Evolutionary conservation across 176 grass and related monocot species (phyloP), one percentile per base, ranked within the genome.

Genomic region (Avena sativa): DNA sequence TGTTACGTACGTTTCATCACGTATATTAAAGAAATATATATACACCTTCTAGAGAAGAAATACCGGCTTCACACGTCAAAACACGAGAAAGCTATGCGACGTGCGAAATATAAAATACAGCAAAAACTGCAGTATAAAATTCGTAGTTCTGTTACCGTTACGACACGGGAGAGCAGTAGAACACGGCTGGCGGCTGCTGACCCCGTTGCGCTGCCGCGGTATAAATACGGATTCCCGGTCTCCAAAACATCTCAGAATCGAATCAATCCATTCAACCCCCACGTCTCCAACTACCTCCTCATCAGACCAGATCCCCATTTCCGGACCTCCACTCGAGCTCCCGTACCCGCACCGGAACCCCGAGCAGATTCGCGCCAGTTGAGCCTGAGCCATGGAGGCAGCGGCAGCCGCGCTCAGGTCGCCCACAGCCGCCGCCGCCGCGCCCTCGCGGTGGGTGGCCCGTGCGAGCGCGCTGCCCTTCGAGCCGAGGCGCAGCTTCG

Each of bases 361-460:
- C 44, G 44, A 15, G 55, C 20, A 13, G 58, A 47, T 87, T 73
- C 55, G 11, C 38, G 34, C 78, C 0, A 12, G 17, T 47, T 30
- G 47, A 9, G 50, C 38, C 62, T 12, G 23, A 20, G 11, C 0
- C 46, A 91, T 91, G 90, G 90, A 91, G 92, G 94, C 91, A 55
- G 73, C 48, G 62, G 71, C 88, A 0, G 87, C 82, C 17, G 84
- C 81, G 67, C 85, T 99, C 85, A 65, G 89, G 80, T 96, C 89
- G 79, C 92, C 92, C 17, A 44, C 88, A 26, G 88, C 81, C 60
- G 73, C 82, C 49, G 84, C 72, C 56, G 4, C 40, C 6, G 83
- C 74, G 36, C 89, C 85, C 34, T 85, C 87, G 84, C 65, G 83
- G 62, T 48, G 84, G 17, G n/a, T 48, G 10, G 50, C 74, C 58